Conservation (phyloP, 805 yeast species). For the Hanseniaspora singularis region DNA sequence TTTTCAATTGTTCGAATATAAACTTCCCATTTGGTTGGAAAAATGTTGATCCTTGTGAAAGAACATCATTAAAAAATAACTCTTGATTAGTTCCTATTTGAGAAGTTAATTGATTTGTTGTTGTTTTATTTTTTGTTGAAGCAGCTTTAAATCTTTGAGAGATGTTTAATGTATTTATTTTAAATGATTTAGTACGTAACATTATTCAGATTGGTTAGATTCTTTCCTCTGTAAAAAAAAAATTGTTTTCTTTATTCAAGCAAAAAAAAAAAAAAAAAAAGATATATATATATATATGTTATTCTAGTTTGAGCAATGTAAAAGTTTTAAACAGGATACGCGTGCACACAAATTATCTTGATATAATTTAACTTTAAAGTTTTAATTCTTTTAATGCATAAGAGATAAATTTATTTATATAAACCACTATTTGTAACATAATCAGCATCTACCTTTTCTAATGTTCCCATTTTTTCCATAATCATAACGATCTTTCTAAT, state of each 20-base stretch:
- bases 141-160: neutral
- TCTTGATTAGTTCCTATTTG: conserved; percentile 45
- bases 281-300: too few species aligned
- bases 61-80: conserved; percentile 63
- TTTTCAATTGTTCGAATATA: conserved; percentile 63
- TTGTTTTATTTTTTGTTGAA: conserved; percentile 1
- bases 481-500: conserved; percentile 68
- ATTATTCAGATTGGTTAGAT: neutral
- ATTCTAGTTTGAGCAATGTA: too few species aligned
- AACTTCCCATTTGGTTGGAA: conserved; percentile 88
- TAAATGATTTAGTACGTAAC: neutral
- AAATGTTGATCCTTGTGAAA: conserved; percentile 85
- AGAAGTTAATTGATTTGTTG: conserved; percentile 8
- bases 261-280: too few species aligned
- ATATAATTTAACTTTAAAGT: too few species aligned
- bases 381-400: too few species aligned
- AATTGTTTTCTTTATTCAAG: neutral
- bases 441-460: conserved; percentile 85
- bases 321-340: too few species aligned
- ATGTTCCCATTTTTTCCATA: conserved; percentile 44
- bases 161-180: neutral
- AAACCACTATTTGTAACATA: conserved; percentile 34
- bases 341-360: too few species aligned
- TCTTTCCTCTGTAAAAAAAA: conserved; percentile 14
- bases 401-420: neutral